phyloP scores from a whole-genome alignment of 2,329 filamentous ascomycete species.

The Aspergillus udagawae region DNA sequence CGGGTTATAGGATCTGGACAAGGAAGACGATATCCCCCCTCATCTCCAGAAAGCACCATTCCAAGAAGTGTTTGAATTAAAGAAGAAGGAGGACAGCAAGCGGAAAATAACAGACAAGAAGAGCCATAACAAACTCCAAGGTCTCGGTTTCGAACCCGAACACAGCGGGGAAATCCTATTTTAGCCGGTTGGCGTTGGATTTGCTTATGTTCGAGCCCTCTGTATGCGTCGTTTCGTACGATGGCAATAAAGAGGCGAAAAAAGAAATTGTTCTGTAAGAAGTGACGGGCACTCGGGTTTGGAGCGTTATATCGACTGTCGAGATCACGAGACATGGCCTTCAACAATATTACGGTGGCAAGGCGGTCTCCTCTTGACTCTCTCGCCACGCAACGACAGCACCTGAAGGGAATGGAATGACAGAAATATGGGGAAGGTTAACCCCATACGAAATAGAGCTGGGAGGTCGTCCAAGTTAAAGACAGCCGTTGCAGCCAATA shows the following conservation, averaged over 20 bases:
- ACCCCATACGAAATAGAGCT: background rate
- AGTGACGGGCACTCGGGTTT: background rate
- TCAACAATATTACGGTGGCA: background rate
- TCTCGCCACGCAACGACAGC: background rate
- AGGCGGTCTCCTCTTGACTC: background rate
- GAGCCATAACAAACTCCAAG: conserved; percentile 65
- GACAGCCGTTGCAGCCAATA: background rate
- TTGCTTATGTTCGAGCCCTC: conserved; percentile 4
- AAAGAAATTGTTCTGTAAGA: background rate
- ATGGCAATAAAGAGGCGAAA: background rate
- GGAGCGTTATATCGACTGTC: background rate
- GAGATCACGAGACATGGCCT: background rate
- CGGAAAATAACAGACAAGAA: conserved; percentile 72
- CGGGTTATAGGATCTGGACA: conserved; percentile 72
- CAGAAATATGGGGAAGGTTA: background rate
- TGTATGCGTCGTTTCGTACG: background rate
- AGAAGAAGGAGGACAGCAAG: conserved; percentile 64
- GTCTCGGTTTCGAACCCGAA: conserved; percentile 84
- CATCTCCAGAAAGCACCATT: conserved; percentile 65
- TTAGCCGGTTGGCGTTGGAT: conserved; percentile 38
- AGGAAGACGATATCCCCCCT: conserved; percentile 78
- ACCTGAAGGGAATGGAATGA: background rate
- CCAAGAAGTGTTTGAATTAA: conserved; percentile 66
- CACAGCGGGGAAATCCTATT: conserved; percentile 71
- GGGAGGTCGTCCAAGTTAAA: background rate